phyloP scores from a whole-genome alignment of 495 filamentous ascomycete genomes.

The Evernia prunastri region DNA sequence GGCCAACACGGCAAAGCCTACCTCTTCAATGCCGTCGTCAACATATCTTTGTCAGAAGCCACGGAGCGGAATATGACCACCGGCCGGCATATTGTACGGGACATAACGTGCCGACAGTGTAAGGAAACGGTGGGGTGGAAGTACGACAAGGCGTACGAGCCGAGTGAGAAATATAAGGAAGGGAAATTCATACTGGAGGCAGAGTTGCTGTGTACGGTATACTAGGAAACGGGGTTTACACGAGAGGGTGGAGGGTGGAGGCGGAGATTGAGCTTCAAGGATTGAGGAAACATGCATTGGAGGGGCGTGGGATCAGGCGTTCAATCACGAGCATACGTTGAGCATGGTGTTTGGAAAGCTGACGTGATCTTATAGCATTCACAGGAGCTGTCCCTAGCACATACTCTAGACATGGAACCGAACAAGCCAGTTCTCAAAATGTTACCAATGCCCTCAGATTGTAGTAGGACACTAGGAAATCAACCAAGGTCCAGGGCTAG shows the following conservation, averaged over 20 bases:
- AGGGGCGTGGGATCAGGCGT: background rate
- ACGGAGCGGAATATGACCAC: slow-evolving; percentile 99
- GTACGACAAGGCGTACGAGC: slow-evolving; percentile 95
- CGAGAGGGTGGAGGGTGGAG: background rate
- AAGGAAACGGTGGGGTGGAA: slow-evolving; percentile 94
- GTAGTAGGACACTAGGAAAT: background rate
- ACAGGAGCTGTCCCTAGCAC: background rate
- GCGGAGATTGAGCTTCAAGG: background rate
- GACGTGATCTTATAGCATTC: background rate
- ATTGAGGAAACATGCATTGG: slow-evolving; percentile 2
- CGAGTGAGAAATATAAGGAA: slow-evolving; percentile 94
- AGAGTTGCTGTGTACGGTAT: slow-evolving; percentile 77
- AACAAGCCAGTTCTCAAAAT: background rate
- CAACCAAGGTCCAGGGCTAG: slow-evolving; percentile 12
- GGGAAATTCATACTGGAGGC: slow-evolving; percentile 96
- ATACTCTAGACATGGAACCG: background rate
- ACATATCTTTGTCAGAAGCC: slow-evolving; percentile 71
- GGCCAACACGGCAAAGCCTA: slow-evolving; percentile 98
- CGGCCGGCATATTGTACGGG: slow-evolving; percentile 84
- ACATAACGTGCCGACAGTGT: slow-evolving; percentile 86
- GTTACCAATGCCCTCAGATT: background rate
- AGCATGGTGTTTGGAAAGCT: slow-evolving; percentile 17
- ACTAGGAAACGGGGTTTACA: slow-evolving; percentile 28
- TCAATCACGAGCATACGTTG: background rate
- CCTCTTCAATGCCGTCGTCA: slow-evolving; percentile 92